Base-by-base conservation (phyloP, 2,329 filamentous ascomycete species). In the Alternaria metachromatica region DNA sequence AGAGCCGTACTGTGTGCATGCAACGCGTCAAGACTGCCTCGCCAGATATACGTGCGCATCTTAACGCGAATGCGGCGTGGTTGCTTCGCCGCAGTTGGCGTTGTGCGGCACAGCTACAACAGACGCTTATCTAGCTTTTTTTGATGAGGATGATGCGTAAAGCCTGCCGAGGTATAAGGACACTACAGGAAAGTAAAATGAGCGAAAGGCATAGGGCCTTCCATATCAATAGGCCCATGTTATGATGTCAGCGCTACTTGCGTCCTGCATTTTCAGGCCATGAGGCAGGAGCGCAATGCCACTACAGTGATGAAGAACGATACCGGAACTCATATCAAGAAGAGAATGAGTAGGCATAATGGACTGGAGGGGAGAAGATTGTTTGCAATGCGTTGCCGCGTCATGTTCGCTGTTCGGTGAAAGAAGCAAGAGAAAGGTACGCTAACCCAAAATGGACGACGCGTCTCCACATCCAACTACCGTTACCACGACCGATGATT, bases 41-140 rank as follows among this genome's bases (percentile, higher is more conserved):
- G 37, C 37, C 48, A 20, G 26, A 21, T 20, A 26, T 37, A 44
- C 5, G 46, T 51, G 41, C 43, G 20, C 37, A n/a, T 37, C 33
- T 55, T 13, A 23, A 30, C 44, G 43, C n/a, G 21, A 25, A 4
- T 60, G 57, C 57, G 57, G 57, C 57, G 49, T 55, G 21, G 57
- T 54, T 46, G 49, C 49, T 33, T 30, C 25, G 48, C 57, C 57
- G 46, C 15, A 54, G 20, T 12, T 45, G 28, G 57, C 49, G 26
- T 41, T 55, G 49, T 43, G 57, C 26, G 57, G 49, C 57, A 25
- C 48, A 46, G 57, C 41, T 45, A 49, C 23, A 43, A 21, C 53
- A 56, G 20, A 56, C 20, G 6, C 25, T 58, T 21, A 56, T 48
- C 25, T 48, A 41, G 28, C 49, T n/a, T 23, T 53, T 18, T 53